Conservation (phyloP, 441 rosid species). For the Bocquillonia castaneifolia region DNA sequence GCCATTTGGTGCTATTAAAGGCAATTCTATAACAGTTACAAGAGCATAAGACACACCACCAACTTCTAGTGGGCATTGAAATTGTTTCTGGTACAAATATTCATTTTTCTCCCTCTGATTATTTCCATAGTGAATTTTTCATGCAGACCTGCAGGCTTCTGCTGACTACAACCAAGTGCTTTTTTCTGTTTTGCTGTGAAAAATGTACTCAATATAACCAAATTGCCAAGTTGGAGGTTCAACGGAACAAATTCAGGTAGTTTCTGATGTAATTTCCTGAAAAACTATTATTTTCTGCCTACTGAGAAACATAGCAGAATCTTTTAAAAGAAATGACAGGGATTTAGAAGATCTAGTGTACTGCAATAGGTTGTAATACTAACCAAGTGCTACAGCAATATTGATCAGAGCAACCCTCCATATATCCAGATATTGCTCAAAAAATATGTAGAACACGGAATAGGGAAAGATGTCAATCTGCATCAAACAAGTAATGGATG, state of each 20-base stretch:
- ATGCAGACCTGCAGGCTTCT: not conserved
- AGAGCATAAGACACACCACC: not conserved
- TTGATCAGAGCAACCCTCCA: conserved; percentile 88
- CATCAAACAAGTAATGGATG: conserved; percentile 24
- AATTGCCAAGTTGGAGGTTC: not conserved
- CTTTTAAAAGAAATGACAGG: not conserved
- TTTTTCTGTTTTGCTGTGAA: not conserved
- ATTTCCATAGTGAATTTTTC: not conserved
- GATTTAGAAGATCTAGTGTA: not conserved
- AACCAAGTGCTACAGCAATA: conserved; percentile 83
- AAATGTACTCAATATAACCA: not conserved
- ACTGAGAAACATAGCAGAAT: not conserved
- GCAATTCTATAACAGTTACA: not conserved
- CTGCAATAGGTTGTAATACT: conserved; percentile 26
- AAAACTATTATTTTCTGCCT: not conserved
- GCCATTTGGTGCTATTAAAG: not conserved
- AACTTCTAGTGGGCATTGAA: not conserved
- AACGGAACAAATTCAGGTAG: too few relatives aligned
- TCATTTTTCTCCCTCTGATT: not conserved
- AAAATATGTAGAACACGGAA: conserved; percentile 93
- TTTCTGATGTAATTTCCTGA: not conserved
- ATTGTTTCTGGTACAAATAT: not conserved
- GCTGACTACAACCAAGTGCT: not conserved
- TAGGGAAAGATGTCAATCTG: conserved; percentile 94
- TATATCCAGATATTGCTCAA: conserved; percentile 93